Base-by-base conservation (phyloP, 163 green algal species). In the Chlamydomonas reinhardtii region DNA sequence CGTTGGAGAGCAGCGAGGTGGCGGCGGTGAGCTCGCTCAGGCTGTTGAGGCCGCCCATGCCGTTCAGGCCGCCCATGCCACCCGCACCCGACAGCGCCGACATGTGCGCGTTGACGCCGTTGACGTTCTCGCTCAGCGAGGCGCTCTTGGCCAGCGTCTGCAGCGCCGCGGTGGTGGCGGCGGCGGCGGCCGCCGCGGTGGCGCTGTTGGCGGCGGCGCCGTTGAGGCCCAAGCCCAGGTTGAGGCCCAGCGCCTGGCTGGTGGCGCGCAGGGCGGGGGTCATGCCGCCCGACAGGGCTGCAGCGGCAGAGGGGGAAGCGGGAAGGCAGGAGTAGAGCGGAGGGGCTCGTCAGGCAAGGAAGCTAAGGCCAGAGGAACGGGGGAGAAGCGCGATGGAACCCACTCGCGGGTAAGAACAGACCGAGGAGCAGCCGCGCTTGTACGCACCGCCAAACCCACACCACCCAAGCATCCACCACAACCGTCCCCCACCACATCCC, bases 131-230 rank as follows among this genome's bases (percentile, higher is more conserved):
- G n/a, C 73, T 84, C 12, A 84, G 74, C 14, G 79, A 66, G 34
- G 84, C 78, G 16, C 68, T 77, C 66, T 88, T 91, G 37, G 75
- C 81, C 74, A 92, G 84, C 29, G 80, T 87, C 70, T 92, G 89
- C 74, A 92, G 80, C 37, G 89, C 89, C 4, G 89, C 74, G 0
- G 84, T 87, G 5, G 89, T 90, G 59, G 89, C 87, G 11, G 87
- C 87, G 3, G 87, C 87, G 14, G 87, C 87, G 3, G 87, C 81
- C 27, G 82, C 81, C 2, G 81, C 82, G 5, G 70, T 83, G 48
- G 66, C n/a, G 54, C 31, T 80, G 54, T 34, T 81, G 20, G 62
- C 15, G 59, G n/a, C 68, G 37, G 31, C 78, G 70, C 76, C n/a
- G 79, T 85, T 85, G 34, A 89, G 71, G 37, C 82, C 64, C 32